Evolutionary conservation across 139 green algal species (phyloP).

Genomic region (Coelastrella sp.): DNA sequence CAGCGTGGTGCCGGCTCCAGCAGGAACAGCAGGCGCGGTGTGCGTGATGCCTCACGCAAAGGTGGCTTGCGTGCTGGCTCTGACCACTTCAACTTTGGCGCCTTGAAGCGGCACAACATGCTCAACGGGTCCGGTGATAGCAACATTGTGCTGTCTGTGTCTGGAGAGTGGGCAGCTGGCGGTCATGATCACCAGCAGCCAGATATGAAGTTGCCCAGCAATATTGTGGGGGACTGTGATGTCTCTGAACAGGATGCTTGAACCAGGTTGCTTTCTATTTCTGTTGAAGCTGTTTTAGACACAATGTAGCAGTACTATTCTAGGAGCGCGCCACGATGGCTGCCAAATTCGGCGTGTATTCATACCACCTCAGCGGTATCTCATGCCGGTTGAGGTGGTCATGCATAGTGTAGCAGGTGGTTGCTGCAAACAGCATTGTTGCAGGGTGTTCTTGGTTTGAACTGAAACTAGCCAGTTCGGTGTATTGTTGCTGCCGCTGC

Average conservation of each 20-base stretch:
- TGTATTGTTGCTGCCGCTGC: no score
- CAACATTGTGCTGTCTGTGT: slow-evolving; percentile 26
- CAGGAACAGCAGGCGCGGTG: slow-evolving; percentile 16
- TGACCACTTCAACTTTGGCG: slow-evolving; percentile 21
- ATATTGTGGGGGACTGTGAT: slow-evolving; percentile 10
- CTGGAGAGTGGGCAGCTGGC: slow-evolving; percentile 16
- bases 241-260: slow-evolving; percentile 3
- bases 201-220: slow-evolving; percentile 22
- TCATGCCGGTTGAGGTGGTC: no score
- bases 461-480: no score
- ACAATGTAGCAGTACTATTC: no score
- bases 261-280: background rate
- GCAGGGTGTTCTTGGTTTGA: no score
- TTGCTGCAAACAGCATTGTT: no score
- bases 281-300: no score
- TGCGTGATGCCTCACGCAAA: background rate
- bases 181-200: background rate
- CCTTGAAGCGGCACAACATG: slow-evolving; percentile 14
- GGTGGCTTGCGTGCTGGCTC: background rate
- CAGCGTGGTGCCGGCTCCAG: background rate
- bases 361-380: no score
- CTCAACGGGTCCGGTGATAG: background rate
- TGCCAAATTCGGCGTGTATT: no score
- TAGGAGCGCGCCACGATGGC: no score
- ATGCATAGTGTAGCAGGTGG: no score